Evolutionary conservation across 2,329 filamentous ascomycete species (phyloP).

Genomic region (Nemania sp.): DNA sequence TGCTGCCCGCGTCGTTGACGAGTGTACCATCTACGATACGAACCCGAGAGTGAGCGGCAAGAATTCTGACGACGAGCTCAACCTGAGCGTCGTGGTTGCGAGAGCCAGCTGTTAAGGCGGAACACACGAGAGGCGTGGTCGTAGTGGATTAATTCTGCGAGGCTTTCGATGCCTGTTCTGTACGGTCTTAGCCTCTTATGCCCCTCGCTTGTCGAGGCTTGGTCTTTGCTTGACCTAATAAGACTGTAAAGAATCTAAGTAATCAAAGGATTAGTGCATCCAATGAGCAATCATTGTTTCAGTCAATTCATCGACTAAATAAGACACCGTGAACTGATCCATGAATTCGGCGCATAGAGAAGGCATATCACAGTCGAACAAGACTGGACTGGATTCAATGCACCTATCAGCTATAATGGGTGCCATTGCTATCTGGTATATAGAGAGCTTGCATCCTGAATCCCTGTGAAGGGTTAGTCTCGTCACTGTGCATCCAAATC

Average conservation of each 20-base stretch:
- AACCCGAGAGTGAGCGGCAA: neutral
- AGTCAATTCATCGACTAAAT: neutral
- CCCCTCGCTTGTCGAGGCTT: too few relatives aligned
- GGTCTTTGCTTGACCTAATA: too few relatives aligned
- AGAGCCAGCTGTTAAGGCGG: neutral
- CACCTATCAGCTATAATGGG: neutral
- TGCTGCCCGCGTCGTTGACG: neutral
- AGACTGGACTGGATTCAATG: neutral
- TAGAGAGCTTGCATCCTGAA: slow-evolving; percentile 27
- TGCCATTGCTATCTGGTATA: slow-evolving; percentile 2
- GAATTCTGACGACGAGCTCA: neutral
- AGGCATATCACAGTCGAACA: neutral
- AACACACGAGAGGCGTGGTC: neutral
- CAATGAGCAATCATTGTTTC: too few relatives aligned
- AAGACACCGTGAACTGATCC: neutral
- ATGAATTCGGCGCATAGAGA: neutral
- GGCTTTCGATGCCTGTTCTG: too few relatives aligned
- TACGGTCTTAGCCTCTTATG: too few relatives aligned
- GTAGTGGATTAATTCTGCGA: too few relatives aligned
- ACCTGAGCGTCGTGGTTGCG: neutral
- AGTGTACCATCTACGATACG: neutral
- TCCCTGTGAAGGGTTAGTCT: slow-evolving; percentile 22
- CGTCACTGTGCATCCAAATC: neutral
- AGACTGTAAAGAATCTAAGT: too few relatives aligned
- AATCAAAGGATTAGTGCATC: too few relatives aligned